Evolutionary conservation across 164 flowering plant genomes (phyloP).

Genomic region (Stephania japonica): DNA sequence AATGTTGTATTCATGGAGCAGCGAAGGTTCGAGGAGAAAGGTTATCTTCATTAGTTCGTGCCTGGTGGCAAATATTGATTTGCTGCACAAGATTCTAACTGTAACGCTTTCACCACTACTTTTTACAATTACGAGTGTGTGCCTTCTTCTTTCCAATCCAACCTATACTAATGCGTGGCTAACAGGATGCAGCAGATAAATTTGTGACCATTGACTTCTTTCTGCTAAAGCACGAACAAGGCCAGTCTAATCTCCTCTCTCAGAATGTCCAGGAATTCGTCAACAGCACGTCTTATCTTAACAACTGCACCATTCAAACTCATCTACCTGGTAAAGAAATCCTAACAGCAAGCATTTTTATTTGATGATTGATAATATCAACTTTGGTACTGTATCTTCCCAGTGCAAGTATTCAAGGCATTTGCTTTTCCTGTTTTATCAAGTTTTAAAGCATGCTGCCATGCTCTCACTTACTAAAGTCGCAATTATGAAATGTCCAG

Average conservation of each 20-base stretch:
- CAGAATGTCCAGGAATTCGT: slow-evolving; percentile 41
- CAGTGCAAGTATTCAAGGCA: background rate
- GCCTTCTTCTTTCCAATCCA: background rate
- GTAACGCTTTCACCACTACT: slow-evolving; percentile 30
- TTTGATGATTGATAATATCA: background rate
- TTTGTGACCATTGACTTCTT: slow-evolving; percentile 68
- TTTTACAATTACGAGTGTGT: background rate
- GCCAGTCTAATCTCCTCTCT: slow-evolving; percentile 32
- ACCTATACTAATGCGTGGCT: background rate
- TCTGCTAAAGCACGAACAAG: slow-evolving; percentile 47
- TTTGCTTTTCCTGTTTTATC: background rate
- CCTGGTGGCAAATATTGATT: slow-evolving; percentile 32
- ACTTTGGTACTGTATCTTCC: background rate
- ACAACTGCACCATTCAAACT: slow-evolving; percentile 58
- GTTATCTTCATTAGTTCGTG: slow-evolving; percentile 47
- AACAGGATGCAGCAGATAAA: slow-evolving; percentile 75
- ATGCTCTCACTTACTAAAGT: background rate
- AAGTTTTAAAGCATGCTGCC: background rate
- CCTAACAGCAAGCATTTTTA: background rate
- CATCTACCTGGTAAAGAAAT: slow-evolving; percentile 48
- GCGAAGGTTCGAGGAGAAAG: slow-evolving; percentile 48
- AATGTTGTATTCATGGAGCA: slow-evolving; percentile 60
- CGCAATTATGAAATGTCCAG: too few relatives aligned
- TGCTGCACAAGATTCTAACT: slow-evolving; percentile 36
- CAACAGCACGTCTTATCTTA: slow-evolving; percentile 51